Evolutionary conservation across 140 eudicot genomes (phyloP).

Genomic region (Artemisia princeps): DNA sequence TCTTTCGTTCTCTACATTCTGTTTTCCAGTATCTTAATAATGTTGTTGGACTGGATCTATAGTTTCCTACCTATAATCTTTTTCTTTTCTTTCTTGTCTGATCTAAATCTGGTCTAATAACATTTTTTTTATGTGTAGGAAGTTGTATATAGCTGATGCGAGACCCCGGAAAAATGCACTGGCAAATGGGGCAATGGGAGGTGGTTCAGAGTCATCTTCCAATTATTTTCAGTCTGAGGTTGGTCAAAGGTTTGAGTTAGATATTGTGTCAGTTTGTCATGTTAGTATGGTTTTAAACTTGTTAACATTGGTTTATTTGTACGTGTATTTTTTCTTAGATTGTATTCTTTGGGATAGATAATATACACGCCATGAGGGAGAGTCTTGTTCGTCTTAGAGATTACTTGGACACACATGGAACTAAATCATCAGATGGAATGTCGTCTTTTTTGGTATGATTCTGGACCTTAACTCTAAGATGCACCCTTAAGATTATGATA

Average conservation of each 20-base stretch:
- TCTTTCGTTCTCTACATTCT: neutral
- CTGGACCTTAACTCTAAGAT: neutral
- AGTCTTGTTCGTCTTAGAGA: constrained; percentile 93
- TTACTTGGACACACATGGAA: constrained; percentile 89
- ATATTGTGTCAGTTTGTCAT: constrained; percentile 14
- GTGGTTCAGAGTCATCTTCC: constrained; percentile 97
- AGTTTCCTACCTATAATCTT: neutral
- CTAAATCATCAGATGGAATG: constrained; percentile 85
- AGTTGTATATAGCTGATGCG: constrained; percentile 93
- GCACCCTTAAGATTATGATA: constrained; percentile 7
- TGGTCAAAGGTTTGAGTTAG: constrained; percentile 36
- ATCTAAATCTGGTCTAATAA: constrained; percentile 9
- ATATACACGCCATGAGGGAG: constrained; percentile 96
- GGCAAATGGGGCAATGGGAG: constrained; percentile 99
- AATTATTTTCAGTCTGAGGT: constrained; percentile 96
- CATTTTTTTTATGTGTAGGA: constrained; percentile 41
- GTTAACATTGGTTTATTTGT: neutral
- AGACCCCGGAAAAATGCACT: constrained; percentile 95
- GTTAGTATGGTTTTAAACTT: constrained; percentile 13
- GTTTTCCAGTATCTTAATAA: neutral
- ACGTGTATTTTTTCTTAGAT: constrained; percentile 41
- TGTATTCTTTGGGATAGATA: constrained; percentile 95
- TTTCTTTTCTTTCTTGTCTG: neutral
- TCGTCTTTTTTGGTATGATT: constrained; percentile 73
- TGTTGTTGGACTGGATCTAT: constrained; percentile 8